Evolutionary conservation across 2,329 filamentous ascomycete species (phyloP).

Genomic region (Thielaviopsis populi): DNA sequence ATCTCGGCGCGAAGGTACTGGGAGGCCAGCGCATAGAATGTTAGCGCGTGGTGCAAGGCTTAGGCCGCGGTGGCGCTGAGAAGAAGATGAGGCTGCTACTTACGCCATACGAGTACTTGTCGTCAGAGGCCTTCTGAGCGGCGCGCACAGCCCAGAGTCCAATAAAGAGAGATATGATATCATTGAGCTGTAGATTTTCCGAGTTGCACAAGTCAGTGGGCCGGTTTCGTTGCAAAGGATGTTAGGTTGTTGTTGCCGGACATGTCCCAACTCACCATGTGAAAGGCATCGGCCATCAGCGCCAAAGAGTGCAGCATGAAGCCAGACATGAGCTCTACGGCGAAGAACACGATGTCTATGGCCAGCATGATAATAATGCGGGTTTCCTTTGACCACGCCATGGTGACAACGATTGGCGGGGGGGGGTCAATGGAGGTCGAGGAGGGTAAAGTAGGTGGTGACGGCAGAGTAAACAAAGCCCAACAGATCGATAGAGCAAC

Average conservation of each 20-base stretch:
- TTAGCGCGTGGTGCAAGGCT: neutral
- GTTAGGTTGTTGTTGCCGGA: neutral
- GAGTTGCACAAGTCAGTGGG: neutral
- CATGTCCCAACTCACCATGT: slow-evolving; percentile 54
- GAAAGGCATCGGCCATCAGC: slow-evolving; percentile 90
- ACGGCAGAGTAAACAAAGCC: neutral
- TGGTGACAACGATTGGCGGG: slow-evolving; percentile 24
- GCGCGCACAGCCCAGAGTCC: slow-evolving; percentile 92
- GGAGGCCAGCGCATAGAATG: neutral
- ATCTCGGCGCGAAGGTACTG: slow-evolving; percentile 97
- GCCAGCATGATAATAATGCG: slow-evolving; percentile 85
- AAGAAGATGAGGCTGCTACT: slow-evolving; percentile 24
- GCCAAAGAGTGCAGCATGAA: slow-evolving; percentile 83
- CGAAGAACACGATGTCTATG: slow-evolving; percentile 81
- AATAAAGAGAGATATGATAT: slow-evolving; percentile 86
- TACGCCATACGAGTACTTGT: slow-evolving; percentile 90
- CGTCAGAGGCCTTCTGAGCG: slow-evolving; percentile 68
- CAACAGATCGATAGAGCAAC: neutral
- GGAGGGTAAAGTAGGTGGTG: neutral
- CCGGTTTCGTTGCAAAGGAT: neutral
- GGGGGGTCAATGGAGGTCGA: neutral
- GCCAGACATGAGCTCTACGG: slow-evolving; percentile 73
- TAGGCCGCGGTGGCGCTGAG: too few species aligned
- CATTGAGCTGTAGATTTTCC: slow-evolving; percentile 53
- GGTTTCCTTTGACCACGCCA: slow-evolving; percentile 84